These are phyloP conservation scores for Arthonia radiata DNA, from an alignment of 495 filamentous ascomycete genomes.

Conservation along the genomic window DNA sequence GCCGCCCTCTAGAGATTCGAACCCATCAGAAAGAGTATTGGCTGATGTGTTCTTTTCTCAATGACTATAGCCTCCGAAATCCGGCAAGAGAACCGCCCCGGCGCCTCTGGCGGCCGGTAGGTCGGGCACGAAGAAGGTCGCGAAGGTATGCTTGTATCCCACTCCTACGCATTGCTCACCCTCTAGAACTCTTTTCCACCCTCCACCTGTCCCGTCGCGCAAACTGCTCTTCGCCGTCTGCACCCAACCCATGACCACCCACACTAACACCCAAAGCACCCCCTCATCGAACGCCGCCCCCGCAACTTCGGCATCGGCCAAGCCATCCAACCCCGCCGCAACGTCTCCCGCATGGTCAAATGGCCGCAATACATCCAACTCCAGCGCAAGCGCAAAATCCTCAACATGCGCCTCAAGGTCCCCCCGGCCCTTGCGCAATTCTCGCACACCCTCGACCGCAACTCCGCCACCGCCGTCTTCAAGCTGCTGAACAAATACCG, in stretches of 20 bases:
- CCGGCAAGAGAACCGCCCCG: constrained; percentile 84
- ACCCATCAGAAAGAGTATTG: constrained; percentile 52
- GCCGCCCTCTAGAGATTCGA: no score
- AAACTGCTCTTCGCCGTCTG: constrained; percentile 3
- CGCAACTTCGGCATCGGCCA: constrained; percentile 98
- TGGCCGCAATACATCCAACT: constrained; percentile 78
- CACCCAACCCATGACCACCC: constrained; percentile 12
- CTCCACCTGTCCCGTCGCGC: not conserved
- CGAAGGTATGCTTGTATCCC: constrained; percentile 47
- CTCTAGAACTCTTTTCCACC: constrained; percentile 1
- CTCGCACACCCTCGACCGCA: constrained; percentile 91
- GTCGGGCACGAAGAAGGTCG: constrained; percentile 83
- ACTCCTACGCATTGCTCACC: constrained; percentile 3
- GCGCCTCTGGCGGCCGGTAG: constrained; percentile 88
- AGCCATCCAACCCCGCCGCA: constrained; percentile 92
- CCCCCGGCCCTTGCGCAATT: constrained; percentile 96
- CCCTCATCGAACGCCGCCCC: constrained; percentile 89
- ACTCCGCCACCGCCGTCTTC: constrained; percentile 88
- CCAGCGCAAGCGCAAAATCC: constrained; percentile 98
- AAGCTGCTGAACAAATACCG: constrained; percentile 99
- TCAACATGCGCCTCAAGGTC: constrained; percentile 96
- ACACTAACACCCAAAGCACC: constrained; percentile 43
- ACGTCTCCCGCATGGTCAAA: constrained; percentile 97
- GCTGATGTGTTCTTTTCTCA: constrained; percentile 98
- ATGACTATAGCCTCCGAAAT: constrained; percentile 92